phyloP scores from a whole-genome alignment of 805 yeast genomes.

The Saccharomyces kudriavzevii region DNA sequence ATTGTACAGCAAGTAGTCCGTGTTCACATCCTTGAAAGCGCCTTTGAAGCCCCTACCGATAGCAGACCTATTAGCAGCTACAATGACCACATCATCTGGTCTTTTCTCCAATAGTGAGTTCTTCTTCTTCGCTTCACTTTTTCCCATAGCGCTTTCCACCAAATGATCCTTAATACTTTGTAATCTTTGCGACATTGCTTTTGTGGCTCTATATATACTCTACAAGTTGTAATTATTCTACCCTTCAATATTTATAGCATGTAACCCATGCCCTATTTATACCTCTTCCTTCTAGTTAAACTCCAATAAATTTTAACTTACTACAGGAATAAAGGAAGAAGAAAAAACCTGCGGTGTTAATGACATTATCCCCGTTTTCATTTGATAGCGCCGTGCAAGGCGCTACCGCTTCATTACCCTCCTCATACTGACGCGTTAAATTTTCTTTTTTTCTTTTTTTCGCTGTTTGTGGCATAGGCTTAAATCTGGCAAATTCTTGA shows the following conservation, averaged over 20 bases:
- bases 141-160: slow-evolving; percentile 2
- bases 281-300: background rate
- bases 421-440: background rate
- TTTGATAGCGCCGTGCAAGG: background rate
- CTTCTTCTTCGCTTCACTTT: background rate
- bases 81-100: slow-evolving; percentile 86
- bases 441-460: background rate
- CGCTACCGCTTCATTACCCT: background rate
- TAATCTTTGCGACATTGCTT: slow-evolving; percentile 25
- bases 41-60: slow-evolving; percentile 85
- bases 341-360: background rate
- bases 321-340: background rate
- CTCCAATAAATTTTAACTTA: background rate
- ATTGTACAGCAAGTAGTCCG: slow-evolving; percentile 68
- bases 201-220: background rate
- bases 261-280: background rate
- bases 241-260: background rate
- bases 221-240: background rate
- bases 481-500: background rate
- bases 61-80: slow-evolving; percentile 86
- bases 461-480: background rate
- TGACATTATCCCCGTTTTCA: background rate
- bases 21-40: slow-evolving; percentile 67
- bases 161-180: slow-evolving; percentile 25
- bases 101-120: slow-evolving; percentile 33